Evolutionary conservation across 2,329 filamentous ascomycete species (phyloP).

Genomic region (Fusarium avenaceum): DNA sequence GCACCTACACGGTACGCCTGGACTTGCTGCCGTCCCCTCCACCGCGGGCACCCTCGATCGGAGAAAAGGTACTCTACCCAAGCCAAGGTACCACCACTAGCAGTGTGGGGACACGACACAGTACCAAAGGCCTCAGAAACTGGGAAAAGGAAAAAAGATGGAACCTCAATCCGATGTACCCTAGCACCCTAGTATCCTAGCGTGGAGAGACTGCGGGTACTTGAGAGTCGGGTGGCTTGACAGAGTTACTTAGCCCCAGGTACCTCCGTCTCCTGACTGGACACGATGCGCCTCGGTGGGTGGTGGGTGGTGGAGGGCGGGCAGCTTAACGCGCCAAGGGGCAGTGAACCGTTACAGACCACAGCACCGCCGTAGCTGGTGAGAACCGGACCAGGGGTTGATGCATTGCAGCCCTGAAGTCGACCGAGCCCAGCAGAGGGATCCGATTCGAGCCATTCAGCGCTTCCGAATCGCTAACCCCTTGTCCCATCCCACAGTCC

Average conservation of each 20-base stretch:
- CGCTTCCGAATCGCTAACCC: constrained; percentile 9
- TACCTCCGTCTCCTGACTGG: constrained; percentile 40
- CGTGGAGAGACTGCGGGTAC: constrained; percentile 37
- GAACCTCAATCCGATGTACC: constrained; percentile 37
- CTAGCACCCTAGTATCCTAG: constrained; percentile 9
- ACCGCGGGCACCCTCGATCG: constrained; percentile 28
- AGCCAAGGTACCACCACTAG: constrained; percentile 33
- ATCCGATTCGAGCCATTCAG: constrained; percentile 34
- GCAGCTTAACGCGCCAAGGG: constrained; percentile 44
- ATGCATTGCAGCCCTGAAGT: constrained; percentile 43
- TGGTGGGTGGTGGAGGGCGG: constrained; percentile 9
- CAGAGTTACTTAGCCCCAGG: constrained; percentile 39
- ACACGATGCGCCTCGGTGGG: constrained; percentile 28
- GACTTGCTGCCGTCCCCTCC: constrained; percentile 28
- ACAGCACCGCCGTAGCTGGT: constrained; percentile 30
- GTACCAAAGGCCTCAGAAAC: constrained; percentile 33
- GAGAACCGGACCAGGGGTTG: constrained; percentile 32
- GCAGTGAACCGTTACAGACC: constrained; percentile 40
- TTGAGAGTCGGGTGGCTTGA: constrained; percentile 32
- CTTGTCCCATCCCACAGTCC: constrained; percentile 37
- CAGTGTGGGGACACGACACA: constrained; percentile 33
- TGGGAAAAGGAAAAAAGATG: constrained; percentile 37
- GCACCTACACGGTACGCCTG: constrained; percentile 12
- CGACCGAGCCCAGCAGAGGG: constrained; percentile 32
- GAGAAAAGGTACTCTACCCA: constrained; percentile 33